These are phyloP conservation scores for Apiotrichum domesticum DNA, from an alignment of 1,284 basidiomycete species.

Conservation along the genomic window DNA sequence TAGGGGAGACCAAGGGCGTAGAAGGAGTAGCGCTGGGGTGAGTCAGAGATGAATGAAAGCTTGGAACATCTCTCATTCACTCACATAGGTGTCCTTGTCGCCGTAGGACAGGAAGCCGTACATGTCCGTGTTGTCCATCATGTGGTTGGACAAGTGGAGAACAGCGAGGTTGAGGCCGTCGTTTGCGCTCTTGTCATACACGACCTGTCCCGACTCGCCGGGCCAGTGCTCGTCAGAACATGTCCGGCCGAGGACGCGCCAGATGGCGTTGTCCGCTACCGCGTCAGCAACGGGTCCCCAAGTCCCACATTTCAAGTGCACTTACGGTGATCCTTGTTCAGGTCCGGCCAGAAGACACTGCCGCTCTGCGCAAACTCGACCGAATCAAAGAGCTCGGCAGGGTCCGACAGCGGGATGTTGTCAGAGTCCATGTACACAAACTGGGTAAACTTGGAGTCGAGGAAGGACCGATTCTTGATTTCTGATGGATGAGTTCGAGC, in stretches of 20 bases:
- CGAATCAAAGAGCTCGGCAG: constrained; percentile 46
- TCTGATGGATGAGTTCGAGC: constrained; percentile 11
- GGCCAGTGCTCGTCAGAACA: constrained; percentile 50
- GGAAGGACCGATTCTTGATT: constrained; percentile 44
- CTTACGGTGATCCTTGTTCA: constrained; percentile 49
- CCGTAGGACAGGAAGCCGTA: constrained; percentile 48
- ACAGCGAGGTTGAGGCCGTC: constrained; percentile 50
- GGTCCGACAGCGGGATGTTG: constrained; percentile 48
- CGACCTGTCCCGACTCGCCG: constrained; percentile 49
- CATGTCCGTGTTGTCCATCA: constrained; percentile 47
- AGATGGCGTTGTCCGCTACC: constrained; percentile 50
- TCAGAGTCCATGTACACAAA: constrained; percentile 47
- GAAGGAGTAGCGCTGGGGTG: constrained; percentile 45
- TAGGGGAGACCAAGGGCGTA: constrained; percentile 48
- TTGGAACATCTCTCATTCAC: not conserved
- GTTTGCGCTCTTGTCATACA: constrained; percentile 49
- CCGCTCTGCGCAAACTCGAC: constrained; percentile 45
- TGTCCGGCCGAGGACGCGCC: constrained; percentile 45
- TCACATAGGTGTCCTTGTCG: constrained; percentile 46
- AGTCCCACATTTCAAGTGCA: too few relatives aligned
- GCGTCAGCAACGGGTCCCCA: not conserved
- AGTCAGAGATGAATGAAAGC: not conserved
- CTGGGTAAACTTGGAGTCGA: constrained; percentile 41
- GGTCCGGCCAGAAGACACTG: constrained; percentile 51
- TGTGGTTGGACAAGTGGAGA: constrained; percentile 47